Evolutionary conservation across 1,284 basidiomycete species (phyloP), one percentile per base, ranked within the genome.

Genomic region (Rhodotorula mucilaginosa): DNA sequence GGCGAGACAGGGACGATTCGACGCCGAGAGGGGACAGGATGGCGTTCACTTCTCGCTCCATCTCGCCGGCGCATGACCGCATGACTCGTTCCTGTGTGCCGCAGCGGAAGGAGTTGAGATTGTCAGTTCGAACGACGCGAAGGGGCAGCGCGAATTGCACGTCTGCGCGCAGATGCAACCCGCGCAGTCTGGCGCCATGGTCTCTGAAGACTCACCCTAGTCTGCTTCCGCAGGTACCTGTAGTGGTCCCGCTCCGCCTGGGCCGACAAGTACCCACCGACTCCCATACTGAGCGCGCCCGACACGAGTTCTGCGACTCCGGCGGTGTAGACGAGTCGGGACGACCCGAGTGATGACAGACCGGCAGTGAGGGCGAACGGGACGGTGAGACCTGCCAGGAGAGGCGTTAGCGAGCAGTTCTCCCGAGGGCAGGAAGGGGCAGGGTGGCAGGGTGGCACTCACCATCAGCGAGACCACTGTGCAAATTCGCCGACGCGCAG

Each of bases 181-280:
- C 39, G 39, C 39, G 39, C 52, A 54, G 1, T n/a, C n/a, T 26
- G 8, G 29, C 26, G 18, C 51, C 8, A 31, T 6, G 18, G 10
- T 10, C 26, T 26, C 52, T n/a, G 1, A 12, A 44, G 7, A 63
- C 73, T 48, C 10, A 72, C 73, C 39, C 77, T 68, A 1, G 78
- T 80, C 57, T 74, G 68, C 75, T 86, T 85, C 52, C 85, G 87
- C 56, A 91, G 87, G 82, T 91, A 96, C 70, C 89, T 90, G 82
- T 92, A 94, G 82, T 78, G 78, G 81, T 97, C 93, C 64, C 93
- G 88, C 82, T 99, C 96, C 52, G 96, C 91, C 82, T 98, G 93
- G 0, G 95, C 93, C 2, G 93, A 93, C 67, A 99, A 89, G 85
- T 96, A 97, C 34, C 96, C 96, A 68, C 96, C 96, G 62, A 98